Evolutionary conservation across 108 stramenopile species (phyloP).

Genomic region (Nannochloropsis oceanica): DNA sequence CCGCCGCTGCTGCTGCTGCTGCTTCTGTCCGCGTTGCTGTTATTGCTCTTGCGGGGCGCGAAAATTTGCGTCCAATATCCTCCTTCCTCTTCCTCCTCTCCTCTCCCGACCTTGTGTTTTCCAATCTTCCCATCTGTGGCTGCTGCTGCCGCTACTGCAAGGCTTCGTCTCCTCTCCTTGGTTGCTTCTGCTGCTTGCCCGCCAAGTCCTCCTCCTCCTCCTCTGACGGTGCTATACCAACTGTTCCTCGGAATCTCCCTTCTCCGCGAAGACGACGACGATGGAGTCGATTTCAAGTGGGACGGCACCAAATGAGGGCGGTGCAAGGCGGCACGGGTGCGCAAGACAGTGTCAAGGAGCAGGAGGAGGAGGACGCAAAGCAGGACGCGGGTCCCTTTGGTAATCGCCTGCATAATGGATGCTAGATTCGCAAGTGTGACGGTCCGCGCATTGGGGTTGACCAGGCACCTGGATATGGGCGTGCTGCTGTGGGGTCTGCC

Average conservation of each 20-base stretch:
- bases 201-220: background rate
- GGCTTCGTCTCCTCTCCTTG: background rate
- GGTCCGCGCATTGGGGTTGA: too few species aligned
- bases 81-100: too few species aligned
- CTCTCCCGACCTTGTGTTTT: too few species aligned
- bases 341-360: too few species aligned
- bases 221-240: background rate
- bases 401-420: too few species aligned
- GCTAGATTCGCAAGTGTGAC: too few species aligned
- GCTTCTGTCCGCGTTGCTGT: background rate
- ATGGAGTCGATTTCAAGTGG: background rate
- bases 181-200: background rate
- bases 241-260: background rate
- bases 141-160: background rate
- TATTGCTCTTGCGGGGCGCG: background rate
- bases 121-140: too few species aligned
- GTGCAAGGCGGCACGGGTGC: background rate
- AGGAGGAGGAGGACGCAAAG: too few species aligned
- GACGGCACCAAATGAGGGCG: background rate
- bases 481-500: too few species aligned
- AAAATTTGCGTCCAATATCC: too few species aligned
- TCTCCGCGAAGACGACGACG: background rate
- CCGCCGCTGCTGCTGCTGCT: background rate
- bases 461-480: too few species aligned
- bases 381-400: too few species aligned